Conservation (phyloP, 2,329 filamentous ascomycete species). For the Ophiostoma quercus region DNA sequence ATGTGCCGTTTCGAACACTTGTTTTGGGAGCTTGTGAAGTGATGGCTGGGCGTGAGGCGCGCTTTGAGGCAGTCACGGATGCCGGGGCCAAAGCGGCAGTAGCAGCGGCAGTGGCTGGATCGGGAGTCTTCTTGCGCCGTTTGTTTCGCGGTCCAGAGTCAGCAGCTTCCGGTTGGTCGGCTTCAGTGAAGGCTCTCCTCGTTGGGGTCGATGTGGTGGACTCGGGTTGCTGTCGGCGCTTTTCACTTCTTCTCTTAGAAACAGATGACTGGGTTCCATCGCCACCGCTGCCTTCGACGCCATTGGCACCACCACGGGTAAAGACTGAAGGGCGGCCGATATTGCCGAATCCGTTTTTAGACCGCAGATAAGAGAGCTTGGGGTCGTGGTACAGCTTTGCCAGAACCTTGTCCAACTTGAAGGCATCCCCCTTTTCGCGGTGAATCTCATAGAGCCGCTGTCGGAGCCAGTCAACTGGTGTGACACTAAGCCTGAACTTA, state of each 20-base stretch:
- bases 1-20: background rate
- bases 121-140: background rate
- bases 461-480: conserved; percentile 52
- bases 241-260: conserved; percentile 11
- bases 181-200: conserved; percentile 3
- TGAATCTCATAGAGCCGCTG: conserved; percentile 51
- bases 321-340: conserved; percentile 47
- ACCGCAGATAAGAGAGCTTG: conserved; percentile 46
- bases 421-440: conserved; percentile 40
- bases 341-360: conserved; percentile 52
- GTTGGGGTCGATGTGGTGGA: conserved; percentile 16
- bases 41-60: background rate
- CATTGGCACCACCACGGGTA: background rate
- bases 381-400: conserved; percentile 53
- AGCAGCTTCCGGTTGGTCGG: background rate
- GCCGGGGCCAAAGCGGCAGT: background rate
- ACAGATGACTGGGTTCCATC: background rate
- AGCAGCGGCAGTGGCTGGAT: background rate
- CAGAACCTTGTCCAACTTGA: conserved; percentile 48
- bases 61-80: background rate
- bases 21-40: background rate
- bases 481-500: conserved; percentile 49
- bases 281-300: background rate
- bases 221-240: conserved; percentile 21
- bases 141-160: background rate